Evolutionary conservation across 2,329 filamentous ascomycete genomes (phyloP).

Genomic region (Claviceps capensis): DNA sequence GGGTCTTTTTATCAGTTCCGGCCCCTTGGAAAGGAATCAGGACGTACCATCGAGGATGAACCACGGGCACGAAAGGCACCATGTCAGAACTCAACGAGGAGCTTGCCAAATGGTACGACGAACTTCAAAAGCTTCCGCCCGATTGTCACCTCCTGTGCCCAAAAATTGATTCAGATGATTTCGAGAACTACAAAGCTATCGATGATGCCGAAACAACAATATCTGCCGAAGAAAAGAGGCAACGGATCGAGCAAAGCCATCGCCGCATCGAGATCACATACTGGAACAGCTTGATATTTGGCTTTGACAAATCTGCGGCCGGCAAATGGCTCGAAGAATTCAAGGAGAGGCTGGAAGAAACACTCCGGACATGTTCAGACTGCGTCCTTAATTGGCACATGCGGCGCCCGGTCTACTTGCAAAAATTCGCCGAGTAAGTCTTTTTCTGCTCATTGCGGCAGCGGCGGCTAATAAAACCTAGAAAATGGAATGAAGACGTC

Average conservation of each 20-base stretch:
- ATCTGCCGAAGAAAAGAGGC: constrained; percentile 34
- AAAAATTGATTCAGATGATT: constrained; percentile 46
- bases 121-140: constrained; percentile 28
- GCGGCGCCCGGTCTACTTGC: constrained; percentile 47
- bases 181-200: constrained; percentile 39
- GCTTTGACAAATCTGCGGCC: constrained; percentile 47
- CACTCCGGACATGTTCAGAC: constrained; percentile 50
- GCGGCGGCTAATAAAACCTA: constrained; percentile 12
- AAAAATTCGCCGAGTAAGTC: constrained; percentile 45
- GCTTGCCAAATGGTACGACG: constrained; percentile 28
- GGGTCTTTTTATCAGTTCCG: neutral
- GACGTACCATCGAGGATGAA: constrained; percentile 2
- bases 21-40: neutral
- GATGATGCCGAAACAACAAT: constrained; percentile 39
- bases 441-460: neutral
- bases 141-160: constrained; percentile 56
- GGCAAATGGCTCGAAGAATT: constrained; percentile 48
- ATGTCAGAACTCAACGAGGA: constrained; percentile 28
- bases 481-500: constrained; percentile 35
- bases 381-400: constrained; percentile 66
- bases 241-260: constrained; percentile 40
- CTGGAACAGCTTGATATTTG: constrained; percentile 55
- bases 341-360: constrained; percentile 38
- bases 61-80: constrained; percentile 6
- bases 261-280: constrained; percentile 48